Evolutionary conservation across 768 basidiomycete species (phyloP).

Genomic region (Hygrophorus pudorinus): DNA sequence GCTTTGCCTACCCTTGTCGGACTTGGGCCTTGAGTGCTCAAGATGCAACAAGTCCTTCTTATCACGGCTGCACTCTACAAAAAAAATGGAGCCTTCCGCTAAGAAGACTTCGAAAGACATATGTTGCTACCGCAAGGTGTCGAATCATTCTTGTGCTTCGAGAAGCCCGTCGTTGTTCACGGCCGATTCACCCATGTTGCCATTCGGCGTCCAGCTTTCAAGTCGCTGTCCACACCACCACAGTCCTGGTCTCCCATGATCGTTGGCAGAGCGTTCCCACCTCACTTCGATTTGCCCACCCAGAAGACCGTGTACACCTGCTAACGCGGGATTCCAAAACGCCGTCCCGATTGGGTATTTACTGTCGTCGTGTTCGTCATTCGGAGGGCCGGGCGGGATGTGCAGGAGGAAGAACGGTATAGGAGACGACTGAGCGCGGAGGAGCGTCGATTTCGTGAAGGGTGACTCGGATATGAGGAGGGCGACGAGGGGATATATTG

Average conservation of each 20-base stretch:
- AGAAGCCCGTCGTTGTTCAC: too few species aligned
- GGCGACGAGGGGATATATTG: constrained; percentile 40
- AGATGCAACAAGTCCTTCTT: too few species aligned
- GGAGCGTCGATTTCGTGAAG: constrained; percentile 62
- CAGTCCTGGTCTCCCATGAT: constrained; percentile 30
- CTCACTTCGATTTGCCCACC: constrained; percentile 52
- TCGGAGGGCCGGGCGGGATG: constrained; percentile 39
- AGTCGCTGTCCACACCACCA: constrained; percentile 33
- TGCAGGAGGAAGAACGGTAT: constrained; percentile 77
- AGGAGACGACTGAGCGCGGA: constrained; percentile 62
- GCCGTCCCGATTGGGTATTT: constrained; percentile 32
- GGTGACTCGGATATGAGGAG: constrained; percentile 72
- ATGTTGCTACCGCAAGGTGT: too few species aligned
- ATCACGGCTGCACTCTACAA: too few species aligned
- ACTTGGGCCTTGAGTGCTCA: too few species aligned
- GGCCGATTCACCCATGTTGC: not conserved
- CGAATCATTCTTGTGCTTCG: too few species aligned
- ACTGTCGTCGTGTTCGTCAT: constrained; percentile 1
- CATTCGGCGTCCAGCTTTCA: constrained; percentile 25
- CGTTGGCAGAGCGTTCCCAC: constrained; percentile 42
- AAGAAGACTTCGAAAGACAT: too few species aligned
- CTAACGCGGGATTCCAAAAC: constrained; percentile 63
- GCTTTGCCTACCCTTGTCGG: too few species aligned
- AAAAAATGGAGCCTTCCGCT: too few species aligned
- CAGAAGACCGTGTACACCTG: constrained; percentile 43